Base-by-base conservation (phyloP, 2,329 filamentous ascomycete genomes). In the Paecilomyces dactylethromorphus region DNA sequence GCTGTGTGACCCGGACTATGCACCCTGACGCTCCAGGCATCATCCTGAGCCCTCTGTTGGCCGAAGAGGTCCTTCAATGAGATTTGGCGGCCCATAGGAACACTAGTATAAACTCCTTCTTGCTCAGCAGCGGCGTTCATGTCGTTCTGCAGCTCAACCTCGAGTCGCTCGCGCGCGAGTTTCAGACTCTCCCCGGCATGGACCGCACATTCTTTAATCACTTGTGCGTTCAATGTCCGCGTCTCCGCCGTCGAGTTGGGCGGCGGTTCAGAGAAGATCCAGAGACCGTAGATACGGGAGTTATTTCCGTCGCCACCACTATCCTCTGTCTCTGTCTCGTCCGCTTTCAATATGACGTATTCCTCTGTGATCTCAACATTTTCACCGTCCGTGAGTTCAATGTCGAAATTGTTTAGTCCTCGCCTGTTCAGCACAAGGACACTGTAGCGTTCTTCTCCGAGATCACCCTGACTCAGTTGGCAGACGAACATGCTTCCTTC, bases 401-500 rank as follows among this genome's bases (percentile, higher is more conserved):
- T 78, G 49, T 87, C 80, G 57, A 92, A 81, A 67, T 93, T 92
- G 56, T 88, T 82, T 55, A 91, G 76, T 0, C 86, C 85, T 49
- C 86, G 83, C 52, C 90, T 82, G 74, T 91, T 92, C 62, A 93
- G 79, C 6, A 93, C 80, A 66, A 92, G 89, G 15, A 90, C 83
- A 39, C 70, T 73, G 64, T 81, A 82, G 63, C 79, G 70, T 53
- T 80, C 78, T 61, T 75, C 85, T 66, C 66, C 78, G 62, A 74
- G 59, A 33, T 66, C 39, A 54, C 77, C 62, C 76, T 81, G 64
- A 58, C 69, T 64, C 60, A 87, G 76, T 63, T 89, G 83, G 79
- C 90, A 95, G 56, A 97, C 84, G 73, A 97, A 99, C 63, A 97
- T 79, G 12, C 91, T 90, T 45, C 94, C 94, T 75, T 96, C 92